phyloP scores from a whole-genome alignment of 2,329 filamentous ascomycete species.

The Leptographium wingfieldii region DNA sequence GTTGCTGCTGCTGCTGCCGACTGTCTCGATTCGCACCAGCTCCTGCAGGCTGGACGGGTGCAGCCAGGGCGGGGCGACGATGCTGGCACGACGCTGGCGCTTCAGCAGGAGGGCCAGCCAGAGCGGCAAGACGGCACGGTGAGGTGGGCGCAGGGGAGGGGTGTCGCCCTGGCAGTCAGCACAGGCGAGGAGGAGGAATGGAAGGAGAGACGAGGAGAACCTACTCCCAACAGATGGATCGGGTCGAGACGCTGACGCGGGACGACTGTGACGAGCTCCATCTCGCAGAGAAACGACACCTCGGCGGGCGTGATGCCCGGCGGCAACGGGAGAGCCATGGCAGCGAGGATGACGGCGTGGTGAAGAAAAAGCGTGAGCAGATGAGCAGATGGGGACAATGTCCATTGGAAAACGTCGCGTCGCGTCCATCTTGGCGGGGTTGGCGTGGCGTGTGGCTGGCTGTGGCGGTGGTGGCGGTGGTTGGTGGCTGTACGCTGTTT shows the following conservation, averaged over 20 bases:
- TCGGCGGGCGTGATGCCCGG: constrained; percentile 64
- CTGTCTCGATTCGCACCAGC: constrained; percentile 66
- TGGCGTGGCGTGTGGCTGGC: not conserved
- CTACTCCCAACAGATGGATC: constrained; percentile 73
- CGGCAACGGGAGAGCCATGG: constrained; percentile 40
- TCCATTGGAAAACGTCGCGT: not conserved
- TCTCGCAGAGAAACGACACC: constrained; percentile 90
- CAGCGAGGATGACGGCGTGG: not conserved
- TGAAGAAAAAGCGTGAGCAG: not conserved
- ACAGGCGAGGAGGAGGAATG: constrained; percentile 14
- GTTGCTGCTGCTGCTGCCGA: not conserved
- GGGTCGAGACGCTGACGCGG: constrained; percentile 82
- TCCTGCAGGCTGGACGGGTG: constrained; percentile 60
- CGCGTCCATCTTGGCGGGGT: not conserved
- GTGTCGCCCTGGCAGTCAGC: constrained; percentile 54
- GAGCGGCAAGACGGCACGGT: constrained; percentile 66
- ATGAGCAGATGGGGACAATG: not conserved
- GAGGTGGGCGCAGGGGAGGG: constrained; percentile 64
- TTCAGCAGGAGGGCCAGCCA: constrained; percentile 95
- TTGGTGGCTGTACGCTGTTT: not conserved
- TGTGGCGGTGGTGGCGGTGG: not conserved
- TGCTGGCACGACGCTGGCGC: constrained; percentile 86
- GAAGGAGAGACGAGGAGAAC: constrained; percentile 26
- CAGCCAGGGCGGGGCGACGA: constrained; percentile 83
- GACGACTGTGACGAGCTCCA: constrained; percentile 89